Conservation (phyloP, 306 rosid species). For the Bauhinia variegata region DNA sequence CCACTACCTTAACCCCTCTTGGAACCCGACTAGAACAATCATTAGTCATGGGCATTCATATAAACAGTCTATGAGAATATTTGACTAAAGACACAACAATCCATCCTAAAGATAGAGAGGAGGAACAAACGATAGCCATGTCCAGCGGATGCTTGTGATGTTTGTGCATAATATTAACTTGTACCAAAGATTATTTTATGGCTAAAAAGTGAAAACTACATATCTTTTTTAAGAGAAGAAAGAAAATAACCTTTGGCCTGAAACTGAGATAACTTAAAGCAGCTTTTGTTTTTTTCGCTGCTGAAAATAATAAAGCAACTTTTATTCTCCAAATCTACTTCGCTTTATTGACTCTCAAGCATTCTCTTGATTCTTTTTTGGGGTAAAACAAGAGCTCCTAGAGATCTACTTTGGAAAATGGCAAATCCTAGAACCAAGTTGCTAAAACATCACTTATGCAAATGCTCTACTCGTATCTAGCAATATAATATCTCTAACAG, state of each 20-base stretch:
- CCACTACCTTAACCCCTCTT: not conserved
- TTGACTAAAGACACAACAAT: not conserved
- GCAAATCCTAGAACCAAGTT: conserved; percentile 33
- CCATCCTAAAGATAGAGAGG: not conserved
- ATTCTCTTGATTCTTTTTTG: not conserved
- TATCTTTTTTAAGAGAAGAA: too few species aligned
- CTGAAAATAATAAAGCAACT: not conserved
- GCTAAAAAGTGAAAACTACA: too few species aligned
- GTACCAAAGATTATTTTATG: too few species aligned
- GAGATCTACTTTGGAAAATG: conserved; percentile 30
- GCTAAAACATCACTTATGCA: conserved; percentile 15
- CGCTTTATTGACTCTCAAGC: conserved; percentile 7
- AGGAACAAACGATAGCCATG: too few species aligned
- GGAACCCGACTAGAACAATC: not conserved
- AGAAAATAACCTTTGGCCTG: too few species aligned
- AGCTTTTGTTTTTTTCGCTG: too few species aligned
- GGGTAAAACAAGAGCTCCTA: not conserved
- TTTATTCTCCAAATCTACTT: not conserved
- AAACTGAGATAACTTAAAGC: too few species aligned
- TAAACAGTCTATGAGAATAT: conserved; percentile 4
- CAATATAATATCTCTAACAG: conserved; percentile 32
- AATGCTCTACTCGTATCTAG: conserved; percentile 37
- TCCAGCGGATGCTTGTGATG: too few species aligned
- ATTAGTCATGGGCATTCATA: not conserved
- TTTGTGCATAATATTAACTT: too few species aligned